Evolutionary conservation across 805 yeast genomes (phyloP), one percentile per base, ranked within the genome.

Genomic region (Lipomyces anomalus): DNA sequence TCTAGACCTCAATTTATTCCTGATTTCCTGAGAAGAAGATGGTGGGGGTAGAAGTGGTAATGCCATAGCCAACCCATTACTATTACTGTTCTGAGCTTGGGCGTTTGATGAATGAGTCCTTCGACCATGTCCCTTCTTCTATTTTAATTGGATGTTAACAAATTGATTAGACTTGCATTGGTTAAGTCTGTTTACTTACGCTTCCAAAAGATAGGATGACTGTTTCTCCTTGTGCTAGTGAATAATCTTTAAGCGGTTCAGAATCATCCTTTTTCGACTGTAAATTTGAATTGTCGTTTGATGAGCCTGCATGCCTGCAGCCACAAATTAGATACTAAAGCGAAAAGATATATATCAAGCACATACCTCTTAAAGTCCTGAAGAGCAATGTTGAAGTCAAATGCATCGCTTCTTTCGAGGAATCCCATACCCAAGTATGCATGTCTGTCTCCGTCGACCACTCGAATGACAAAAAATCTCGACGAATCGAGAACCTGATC

Each of bases 401-500:
- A 60, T 16, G 69, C 60, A 33, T 57, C 61, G 29, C 52, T 40
- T 23, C 64, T 51, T 53, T 67, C 67, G 2, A 53, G 56, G 44
- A 71, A 69, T 11, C 67, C 67, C 42, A 71, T 50, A 3, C 76
- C 75, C n/a, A 72, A 55, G 21, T 66, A 67, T 9, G 72, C 65
- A n/a, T 58, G 59, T 44, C 61, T 52, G 3, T 46, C 59, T 16
- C 57, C 57, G 37, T 63, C 61, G n/a, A 57, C 60, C 24, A 68
- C 59, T 5, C 67, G 44, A 4, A 71, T 57, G 21, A 67, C 68
- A 50, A 64, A 72, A 36, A 62, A 61, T 34, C 67, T 55, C 5
- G 64, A 53, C 23, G 67, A 64, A 48, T 62, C 66, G 11, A 49
- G 34, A 2, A 63, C 69, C 20, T 61, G 57, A 26, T 47, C 57